Base-by-base conservation (phyloP, 768 basidiomycete genomes). In the Dictyophora rubrovolvata region DNA sequence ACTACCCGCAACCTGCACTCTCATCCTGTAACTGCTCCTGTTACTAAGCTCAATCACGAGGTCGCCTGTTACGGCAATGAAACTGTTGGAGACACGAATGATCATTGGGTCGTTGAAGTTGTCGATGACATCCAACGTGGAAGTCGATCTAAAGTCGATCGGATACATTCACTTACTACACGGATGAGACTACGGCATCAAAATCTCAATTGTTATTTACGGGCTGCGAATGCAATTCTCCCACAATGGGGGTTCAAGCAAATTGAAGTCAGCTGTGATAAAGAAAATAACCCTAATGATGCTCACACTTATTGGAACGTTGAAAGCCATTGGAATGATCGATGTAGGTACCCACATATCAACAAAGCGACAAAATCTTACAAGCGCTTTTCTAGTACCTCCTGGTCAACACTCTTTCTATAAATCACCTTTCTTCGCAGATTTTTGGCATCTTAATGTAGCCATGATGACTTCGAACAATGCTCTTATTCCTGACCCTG, bases 391-490 rank as follows among this genome's bases (percentile, higher is more conserved):
- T 37, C 33, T 66, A 96, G 91, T 99, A 10, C 92, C 93, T 11
- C 65, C 82, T 3, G 95, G 89, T 1, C 78, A 95, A 46, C 79
- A 80, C 61, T 93, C 89, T 67, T 81, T 85, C 59, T 96, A 95
- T 74, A 78, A 74, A 42, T 95, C 95, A 1, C 87, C 95, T 0
- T 99, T 99, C 80, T 73, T 95, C 50, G 85, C 89, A 54, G 95
- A 99, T 73, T 99, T 99, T 72, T 94, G 92, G 86, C 95, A 99
- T 69, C 82, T 99, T 59, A 99, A 99, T 67, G 92, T 99, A 22
- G 96, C 94, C 8, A 99, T 99, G 96, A 93, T 94, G 91, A 96
- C 95, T 0, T 97, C 96, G 5, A 99, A 99, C 75, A 99, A 99
- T 68, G 95, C 96, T 0, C 85, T 99, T 56, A 71, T 98, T 46